phyloP scores from a whole-genome alignment of 2,329 filamentous ascomycete genomes.

The Helicocarpus griseus region DNA sequence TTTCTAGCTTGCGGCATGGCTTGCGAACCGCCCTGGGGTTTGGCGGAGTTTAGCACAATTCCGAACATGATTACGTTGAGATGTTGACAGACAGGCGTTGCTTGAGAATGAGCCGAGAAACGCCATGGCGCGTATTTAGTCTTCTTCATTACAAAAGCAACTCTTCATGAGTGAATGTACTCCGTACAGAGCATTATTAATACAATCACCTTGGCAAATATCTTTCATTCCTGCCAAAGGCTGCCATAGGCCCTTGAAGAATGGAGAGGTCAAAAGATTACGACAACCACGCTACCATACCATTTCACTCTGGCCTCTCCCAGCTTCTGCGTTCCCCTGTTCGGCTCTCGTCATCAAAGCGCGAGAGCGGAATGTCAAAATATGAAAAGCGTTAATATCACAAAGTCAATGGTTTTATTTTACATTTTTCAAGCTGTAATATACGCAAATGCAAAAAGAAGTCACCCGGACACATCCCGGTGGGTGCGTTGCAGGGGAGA shows the following conservation, averaged over 20 bases:
- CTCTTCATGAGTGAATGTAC: too few relatives aligned
- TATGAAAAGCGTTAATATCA: too few relatives aligned
- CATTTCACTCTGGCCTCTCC: not conserved
- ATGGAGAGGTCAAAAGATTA: not conserved
- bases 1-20: not conserved
- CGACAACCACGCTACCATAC: not conserved
- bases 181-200: too few relatives aligned
- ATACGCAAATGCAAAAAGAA: too few relatives aligned
- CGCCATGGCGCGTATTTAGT: too few relatives aligned
- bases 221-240: not conserved
- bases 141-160: too few relatives aligned
- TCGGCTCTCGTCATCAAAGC: not conserved
- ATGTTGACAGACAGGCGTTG: not conserved
- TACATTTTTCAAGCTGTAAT: too few relatives aligned
- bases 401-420: too few relatives aligned
- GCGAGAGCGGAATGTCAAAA: not conserved
- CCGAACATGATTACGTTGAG: not conserved
- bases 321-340: not conserved
- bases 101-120: too few relatives aligned
- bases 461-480: too few relatives aligned
- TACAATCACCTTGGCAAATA: not conserved
- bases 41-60: not conserved
- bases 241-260: too few relatives aligned
- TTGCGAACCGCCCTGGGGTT: not conserved
- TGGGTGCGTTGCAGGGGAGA: too few relatives aligned